Conservation (phyloP, 768 basidiomycete genomes). For the Lactarius deliciosus region DNA sequence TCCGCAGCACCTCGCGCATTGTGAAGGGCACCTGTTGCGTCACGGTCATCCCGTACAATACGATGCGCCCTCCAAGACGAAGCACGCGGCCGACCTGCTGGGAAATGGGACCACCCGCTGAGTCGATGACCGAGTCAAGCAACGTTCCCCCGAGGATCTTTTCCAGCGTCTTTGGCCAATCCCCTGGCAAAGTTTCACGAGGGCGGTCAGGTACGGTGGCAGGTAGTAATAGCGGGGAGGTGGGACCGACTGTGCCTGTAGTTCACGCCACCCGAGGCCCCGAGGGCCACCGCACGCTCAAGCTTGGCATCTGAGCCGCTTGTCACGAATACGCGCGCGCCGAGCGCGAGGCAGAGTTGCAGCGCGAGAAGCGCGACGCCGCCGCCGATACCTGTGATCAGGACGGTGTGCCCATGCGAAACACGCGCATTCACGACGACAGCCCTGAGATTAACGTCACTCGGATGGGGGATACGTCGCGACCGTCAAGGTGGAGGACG, state of each 20-base stretch:
- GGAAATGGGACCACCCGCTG: slow-evolving; percentile 45
- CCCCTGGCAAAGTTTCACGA: slow-evolving; percentile 27
- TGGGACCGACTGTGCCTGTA: slow-evolving; percentile 60
- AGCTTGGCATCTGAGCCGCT: slow-evolving; percentile 72
- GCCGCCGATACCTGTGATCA: slow-evolving; percentile 82
- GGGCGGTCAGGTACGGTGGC: not conserved
- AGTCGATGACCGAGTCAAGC: slow-evolving; percentile 47
- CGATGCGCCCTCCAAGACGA: slow-evolving; percentile 40
- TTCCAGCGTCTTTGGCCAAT: slow-evolving; percentile 40
- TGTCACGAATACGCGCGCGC: slow-evolving; percentile 82
- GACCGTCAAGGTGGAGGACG: slow-evolving; percentile 23
- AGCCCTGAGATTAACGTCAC: slow-evolving; percentile 45
- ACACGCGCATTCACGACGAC: slow-evolving; percentile 64
- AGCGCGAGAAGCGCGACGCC: slow-evolving; percentile 78
- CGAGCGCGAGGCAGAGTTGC: slow-evolving; percentile 72
- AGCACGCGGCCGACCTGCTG: slow-evolving; percentile 38
- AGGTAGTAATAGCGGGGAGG: not conserved
- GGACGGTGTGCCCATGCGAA: slow-evolving; percentile 61
- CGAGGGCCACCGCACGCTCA: slow-evolving; percentile 58
- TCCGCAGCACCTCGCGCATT: slow-evolving; percentile 76
- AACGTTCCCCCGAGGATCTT: slow-evolving; percentile 33
- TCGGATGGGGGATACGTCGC: slow-evolving; percentile 20
- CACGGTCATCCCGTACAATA: slow-evolving; percentile 52
- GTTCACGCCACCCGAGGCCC: slow-evolving; percentile 74
- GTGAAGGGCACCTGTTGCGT: slow-evolving; percentile 59